These are phyloP conservation scores for Spathaspora gorwiae DNA, from an alignment of 805 yeast genomes.

Conservation along the genomic window DNA sequence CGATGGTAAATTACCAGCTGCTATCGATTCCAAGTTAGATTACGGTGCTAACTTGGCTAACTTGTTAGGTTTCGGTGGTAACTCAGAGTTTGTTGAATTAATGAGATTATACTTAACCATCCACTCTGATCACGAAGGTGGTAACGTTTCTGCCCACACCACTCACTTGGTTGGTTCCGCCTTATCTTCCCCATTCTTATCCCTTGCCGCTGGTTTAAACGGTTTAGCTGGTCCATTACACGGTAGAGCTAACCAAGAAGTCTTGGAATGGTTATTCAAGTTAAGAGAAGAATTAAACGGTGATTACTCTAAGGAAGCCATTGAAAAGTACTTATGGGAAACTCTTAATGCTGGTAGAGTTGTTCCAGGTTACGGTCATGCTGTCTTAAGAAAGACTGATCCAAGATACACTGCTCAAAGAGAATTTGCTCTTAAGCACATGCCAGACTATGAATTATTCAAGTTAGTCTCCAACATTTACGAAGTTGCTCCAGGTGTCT, in stretches of 20 bases:
- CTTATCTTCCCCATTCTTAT: conserved; percentile 67
- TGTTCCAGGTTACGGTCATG: conserved; percentile 87
- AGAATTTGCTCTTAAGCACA: conserved; percentile 59
- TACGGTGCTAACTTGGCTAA: conserved; percentile 71
- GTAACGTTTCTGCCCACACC: conserved; percentile 78
- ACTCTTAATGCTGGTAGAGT: conserved; percentile 70
- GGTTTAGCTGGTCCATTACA: conserved; percentile 87
- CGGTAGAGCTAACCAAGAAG: conserved; percentile 85
- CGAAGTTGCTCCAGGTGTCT: conserved; percentile 69
- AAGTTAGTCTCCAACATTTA: conserved; percentile 62
- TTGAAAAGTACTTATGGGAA: conserved; percentile 67
- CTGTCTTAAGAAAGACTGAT: conserved; percentile 78
- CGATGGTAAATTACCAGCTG: conserved; percentile 53
- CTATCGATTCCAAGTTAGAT: conserved; percentile 50
- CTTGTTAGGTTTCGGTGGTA: conserved; percentile 56
- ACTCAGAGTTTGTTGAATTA: conserved; percentile 60
- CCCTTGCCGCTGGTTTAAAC: conserved; percentile 73
- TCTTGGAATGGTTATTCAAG: conserved; percentile 64
- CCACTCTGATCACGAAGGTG: conserved; percentile 83
- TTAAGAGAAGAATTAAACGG: conserved; percentile 66
- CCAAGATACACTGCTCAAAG: conserved; percentile 76
- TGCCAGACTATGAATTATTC: conserved; percentile 61
- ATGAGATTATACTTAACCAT: conserved; percentile 69
- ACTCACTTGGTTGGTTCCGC: conserved; percentile 83
- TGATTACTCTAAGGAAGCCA: conserved; percentile 46